These are phyloP conservation scores for Clitocybe nebularis DNA, from an alignment of 1,284 basidiomycete genomes.

Conservation along the genomic window DNA sequence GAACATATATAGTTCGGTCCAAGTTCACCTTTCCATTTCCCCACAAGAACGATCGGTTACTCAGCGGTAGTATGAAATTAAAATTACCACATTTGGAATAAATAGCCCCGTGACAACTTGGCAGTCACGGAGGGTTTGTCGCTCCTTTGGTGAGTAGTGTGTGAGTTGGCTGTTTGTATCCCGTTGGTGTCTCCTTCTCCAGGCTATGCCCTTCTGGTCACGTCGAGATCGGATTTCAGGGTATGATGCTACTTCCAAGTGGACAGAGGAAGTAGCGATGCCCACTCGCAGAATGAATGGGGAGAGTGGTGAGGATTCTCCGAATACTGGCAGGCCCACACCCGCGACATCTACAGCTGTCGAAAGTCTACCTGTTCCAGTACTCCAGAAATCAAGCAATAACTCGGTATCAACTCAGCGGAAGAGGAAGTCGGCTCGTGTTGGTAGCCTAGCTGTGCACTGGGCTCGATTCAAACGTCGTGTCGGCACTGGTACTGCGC, in stretches of 20 bases:
- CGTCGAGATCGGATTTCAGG: slow-evolving; percentile 9
- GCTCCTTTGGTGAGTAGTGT: too few relatives aligned
- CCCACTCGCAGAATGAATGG: slow-evolving; percentile 17
- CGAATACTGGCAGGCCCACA: slow-evolving; percentile 20
- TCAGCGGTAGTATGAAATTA: too few relatives aligned
- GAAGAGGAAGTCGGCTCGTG: slow-evolving; percentile 23
- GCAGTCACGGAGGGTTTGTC: too few relatives aligned
- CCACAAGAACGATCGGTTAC: too few relatives aligned
- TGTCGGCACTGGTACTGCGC: slow-evolving; percentile 35
- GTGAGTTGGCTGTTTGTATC: too few relatives aligned
- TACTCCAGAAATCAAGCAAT: slow-evolving; percentile 17
- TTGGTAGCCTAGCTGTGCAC: slow-evolving; percentile 22
- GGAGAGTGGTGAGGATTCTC: slow-evolving; percentile 21
- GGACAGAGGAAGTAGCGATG: slow-evolving; percentile 22
- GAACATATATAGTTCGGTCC: too few relatives aligned
- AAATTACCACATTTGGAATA: too few relatives aligned
- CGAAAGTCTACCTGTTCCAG: slow-evolving; percentile 24
- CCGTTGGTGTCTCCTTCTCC: slow-evolving; percentile 5
- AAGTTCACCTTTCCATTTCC: too few relatives aligned
- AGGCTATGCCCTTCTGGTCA: slow-evolving; percentile 20
- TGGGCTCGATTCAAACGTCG: slow-evolving; percentile 36
- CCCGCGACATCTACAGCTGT: slow-evolving; percentile 24
- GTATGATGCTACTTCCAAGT: slow-evolving; percentile 19
- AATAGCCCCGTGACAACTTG: too few relatives aligned
- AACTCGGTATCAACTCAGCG: slow-evolving; percentile 14